Conservation (phyloP, 176 grass and related monocot genomes). For the Saccharum officinarum region DNA sequence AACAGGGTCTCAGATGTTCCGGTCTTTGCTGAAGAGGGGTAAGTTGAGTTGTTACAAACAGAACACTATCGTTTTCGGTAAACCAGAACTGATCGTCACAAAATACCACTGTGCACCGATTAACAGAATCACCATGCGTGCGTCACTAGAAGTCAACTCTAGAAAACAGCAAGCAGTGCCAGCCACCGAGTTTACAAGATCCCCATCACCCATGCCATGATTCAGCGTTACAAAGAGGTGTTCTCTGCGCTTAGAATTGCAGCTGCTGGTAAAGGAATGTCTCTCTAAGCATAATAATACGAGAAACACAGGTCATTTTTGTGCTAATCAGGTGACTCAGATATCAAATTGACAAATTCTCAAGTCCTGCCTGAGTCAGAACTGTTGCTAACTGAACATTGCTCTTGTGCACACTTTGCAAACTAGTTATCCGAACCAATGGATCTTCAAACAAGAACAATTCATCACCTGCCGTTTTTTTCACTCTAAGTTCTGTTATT, state of each 20-base stretch:
- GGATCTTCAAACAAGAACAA: background rate
- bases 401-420: background rate
- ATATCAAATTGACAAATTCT: background rate
- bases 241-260: background rate
- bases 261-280: background rate
- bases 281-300: no score
- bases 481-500: slow-evolving; percentile 5
- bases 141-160: background rate
- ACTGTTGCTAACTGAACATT: background rate
- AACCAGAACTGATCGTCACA: background rate
- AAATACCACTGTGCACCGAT: background rate
- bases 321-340: background rate
- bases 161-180: background rate
- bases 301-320: background rate
- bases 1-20: background rate
- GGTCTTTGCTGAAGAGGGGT: background rate
- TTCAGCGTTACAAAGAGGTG: background rate
- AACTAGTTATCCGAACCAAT: background rate
- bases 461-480: background rate
- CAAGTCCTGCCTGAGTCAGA: background rate
- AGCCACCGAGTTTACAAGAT: background rate
- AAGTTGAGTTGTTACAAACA: background rate
- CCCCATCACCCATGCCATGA: no score
- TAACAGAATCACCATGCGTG: background rate
- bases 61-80: background rate